These are phyloP conservation scores for Acrocalymma vagum DNA, from an alignment of 2,329 filamentous ascomycete species.

Conservation along the genomic window DNA sequence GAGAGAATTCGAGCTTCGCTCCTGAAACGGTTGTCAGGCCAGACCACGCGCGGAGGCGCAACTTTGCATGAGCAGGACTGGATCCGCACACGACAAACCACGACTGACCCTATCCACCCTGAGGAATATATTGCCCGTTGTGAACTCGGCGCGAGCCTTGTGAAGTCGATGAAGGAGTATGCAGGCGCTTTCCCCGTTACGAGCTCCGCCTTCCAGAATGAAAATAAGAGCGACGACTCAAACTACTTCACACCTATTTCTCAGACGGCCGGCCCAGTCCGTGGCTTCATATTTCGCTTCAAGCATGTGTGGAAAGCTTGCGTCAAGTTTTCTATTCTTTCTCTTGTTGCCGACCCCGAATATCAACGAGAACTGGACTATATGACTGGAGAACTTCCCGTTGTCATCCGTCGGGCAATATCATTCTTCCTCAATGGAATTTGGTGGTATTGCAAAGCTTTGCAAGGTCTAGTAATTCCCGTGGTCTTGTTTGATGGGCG, in stretches of 20 bases:
- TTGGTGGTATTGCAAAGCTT: conserved; percentile 59
- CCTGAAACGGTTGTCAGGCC: conserved; percentile 44
- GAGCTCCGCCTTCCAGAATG: conserved; percentile 33
- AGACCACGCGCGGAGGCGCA: background rate
- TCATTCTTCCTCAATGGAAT: conserved; percentile 50
- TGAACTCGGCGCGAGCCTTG: conserved; percentile 51
- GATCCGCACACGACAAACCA: conserved; percentile 46
- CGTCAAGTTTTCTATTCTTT: conserved; percentile 57
- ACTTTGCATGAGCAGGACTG: conserved; percentile 36
- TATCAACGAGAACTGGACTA: conserved; percentile 58
- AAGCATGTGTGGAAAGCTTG: conserved; percentile 52
- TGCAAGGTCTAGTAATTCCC: conserved; percentile 46
- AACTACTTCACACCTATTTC: too few relatives aligned
- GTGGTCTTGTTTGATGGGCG: conserved; percentile 55
- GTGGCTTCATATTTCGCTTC: conserved; percentile 41
- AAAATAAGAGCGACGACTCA: conserved; percentile 20
- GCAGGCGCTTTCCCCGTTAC: background rate
- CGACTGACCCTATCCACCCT: conserved; percentile 16
- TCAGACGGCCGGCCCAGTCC: conserved; percentile 30
- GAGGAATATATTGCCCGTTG: conserved; percentile 50
- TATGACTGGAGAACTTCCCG: conserved; percentile 45
- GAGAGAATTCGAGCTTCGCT: conserved; percentile 50
- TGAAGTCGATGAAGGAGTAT: conserved; percentile 18
- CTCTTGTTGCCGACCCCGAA: conserved; percentile 59
- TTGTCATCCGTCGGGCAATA: conserved; percentile 42